phyloP scores from a whole-genome alignment of 192 early-diverging fungal species.

The Coemansia sp. region DNA sequence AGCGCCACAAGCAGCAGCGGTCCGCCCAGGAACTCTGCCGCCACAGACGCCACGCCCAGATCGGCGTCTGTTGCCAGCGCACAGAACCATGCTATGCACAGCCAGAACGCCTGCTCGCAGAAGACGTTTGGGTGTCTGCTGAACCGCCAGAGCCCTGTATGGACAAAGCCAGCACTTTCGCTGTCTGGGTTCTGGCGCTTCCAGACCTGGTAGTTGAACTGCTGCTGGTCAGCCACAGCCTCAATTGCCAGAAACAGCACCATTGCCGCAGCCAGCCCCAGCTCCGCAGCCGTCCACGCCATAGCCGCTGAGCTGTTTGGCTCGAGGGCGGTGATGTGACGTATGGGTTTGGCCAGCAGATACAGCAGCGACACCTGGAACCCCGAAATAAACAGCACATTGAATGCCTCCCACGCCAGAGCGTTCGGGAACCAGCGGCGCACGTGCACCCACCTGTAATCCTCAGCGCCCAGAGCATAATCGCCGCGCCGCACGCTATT shows the following conservation, averaged over 20 bases:
- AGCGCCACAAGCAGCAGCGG: slow-evolving; percentile 60
- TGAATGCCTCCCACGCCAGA: slow-evolving; percentile 63
- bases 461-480: slow-evolving; percentile 64
- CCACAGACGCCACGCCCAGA: slow-evolving; percentile 14
- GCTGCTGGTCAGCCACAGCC: slow-evolving; percentile 77
- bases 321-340: neutral
- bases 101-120: slow-evolving; percentile 73
- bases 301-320: no score
- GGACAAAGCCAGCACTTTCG: slow-evolving; percentile 66
- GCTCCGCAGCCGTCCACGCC: slow-evolving; percentile 53
- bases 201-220: slow-evolving; percentile 69
- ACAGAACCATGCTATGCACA: slow-evolving; percentile 6
- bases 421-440: slow-evolving; percentile 3
- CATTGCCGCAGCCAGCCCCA: slow-evolving; percentile 45
- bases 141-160: slow-evolving; percentile 69
- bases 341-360: slow-evolving; percentile 18
- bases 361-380: slow-evolving; percentile 74
- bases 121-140: slow-evolving; percentile 86
- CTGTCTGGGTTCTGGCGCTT: slow-evolving; percentile 22
- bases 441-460: slow-evolving; percentile 73
- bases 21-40: slow-evolving; percentile 45
- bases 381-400: slow-evolving; percentile 70
- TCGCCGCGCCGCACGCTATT: slow-evolving; percentile 82
- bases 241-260: slow-evolving; percentile 60
- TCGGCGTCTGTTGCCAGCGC: slow-evolving; percentile 3